A percentile compares a stretch with the other conserved stretches of the same genome.
Evolutionary conservation across 78 protist species (phyloP).

Genomic region (Planoprotostelium fungivorum): DNA sequence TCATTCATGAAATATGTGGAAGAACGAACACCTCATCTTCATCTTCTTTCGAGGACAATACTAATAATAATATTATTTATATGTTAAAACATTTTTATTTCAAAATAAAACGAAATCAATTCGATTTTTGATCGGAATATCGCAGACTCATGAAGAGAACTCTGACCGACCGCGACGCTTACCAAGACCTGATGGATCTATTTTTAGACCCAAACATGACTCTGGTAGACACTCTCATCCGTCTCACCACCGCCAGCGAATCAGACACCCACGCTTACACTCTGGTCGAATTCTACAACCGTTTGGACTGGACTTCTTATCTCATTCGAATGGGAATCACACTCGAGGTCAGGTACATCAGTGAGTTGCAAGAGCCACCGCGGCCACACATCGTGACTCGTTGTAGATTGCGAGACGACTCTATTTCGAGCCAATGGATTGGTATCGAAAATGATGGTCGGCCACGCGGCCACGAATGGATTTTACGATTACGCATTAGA

Average conservation of each 20-base stretch:
- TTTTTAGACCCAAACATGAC: neutral
- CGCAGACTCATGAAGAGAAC: too few relatives aligned
- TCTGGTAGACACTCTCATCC: neutral
- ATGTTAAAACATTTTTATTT: neutral
- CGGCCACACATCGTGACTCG: neutral
- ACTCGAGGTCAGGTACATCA: neutral
- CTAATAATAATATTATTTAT: too few relatives aligned
- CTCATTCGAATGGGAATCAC: neutral
- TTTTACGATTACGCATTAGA: neutral
- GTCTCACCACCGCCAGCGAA: neutral
- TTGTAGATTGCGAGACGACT: neutral
- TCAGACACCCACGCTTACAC: neutral
- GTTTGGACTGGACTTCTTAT: neutral
- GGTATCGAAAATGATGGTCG: neutral
- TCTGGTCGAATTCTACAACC: neutral
- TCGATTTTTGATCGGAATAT: neutral
- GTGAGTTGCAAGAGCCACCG: neutral
- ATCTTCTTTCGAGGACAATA: neutral
- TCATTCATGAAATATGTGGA: neutral
- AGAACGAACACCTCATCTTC: neutral
- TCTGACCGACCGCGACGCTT: neutral
- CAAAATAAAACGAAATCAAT: neutral
- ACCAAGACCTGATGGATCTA: neutral
- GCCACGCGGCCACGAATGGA: neutral
- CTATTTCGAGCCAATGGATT: neutral